Conservation (phyloP, 768 basidiomycete species). For the Mycena latifolia region DNA sequence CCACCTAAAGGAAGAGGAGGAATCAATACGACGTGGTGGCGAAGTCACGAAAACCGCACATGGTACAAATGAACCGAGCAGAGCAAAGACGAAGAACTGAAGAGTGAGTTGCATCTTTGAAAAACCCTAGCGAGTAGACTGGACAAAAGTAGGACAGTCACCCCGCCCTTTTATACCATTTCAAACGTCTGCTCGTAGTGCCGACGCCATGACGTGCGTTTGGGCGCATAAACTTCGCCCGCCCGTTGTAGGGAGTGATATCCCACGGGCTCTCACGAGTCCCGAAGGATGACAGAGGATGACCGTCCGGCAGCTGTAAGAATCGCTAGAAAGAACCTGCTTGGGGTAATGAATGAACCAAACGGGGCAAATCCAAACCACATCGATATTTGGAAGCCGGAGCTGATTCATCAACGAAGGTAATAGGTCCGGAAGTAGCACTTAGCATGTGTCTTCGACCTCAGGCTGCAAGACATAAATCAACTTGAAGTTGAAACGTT, state of each 20-base stretch:
- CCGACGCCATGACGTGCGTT: background rate
- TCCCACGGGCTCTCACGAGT: conserved; percentile 21
- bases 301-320: no score
- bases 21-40: background rate
- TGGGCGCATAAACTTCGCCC: background rate
- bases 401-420: no score
- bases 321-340: background rate
- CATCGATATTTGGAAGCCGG: background rate
- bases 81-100: conserved; percentile 13
- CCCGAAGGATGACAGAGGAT: background rate
- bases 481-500: no score
- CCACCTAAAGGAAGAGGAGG: conserved; percentile 29
- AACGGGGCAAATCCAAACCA: no score
- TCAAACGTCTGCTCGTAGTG: background rate
- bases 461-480: no score
- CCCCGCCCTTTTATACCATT: conserved; percentile 19
- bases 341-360: conserved; percentile 14
- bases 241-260: background rate
- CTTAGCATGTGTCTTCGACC: no score
- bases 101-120: conserved; percentile 17
- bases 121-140: background rate
- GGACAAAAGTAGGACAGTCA: background rate
- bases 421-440: no score
- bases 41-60: background rate
- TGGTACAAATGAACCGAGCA: conserved; percentile 7